A percentile compares a stretch with the other conserved stretches of the same genome.
Evolutionary conservation across 2,329 filamentous ascomycete genomes (phyloP).

Genomic region (Nemania serpens): DNA sequence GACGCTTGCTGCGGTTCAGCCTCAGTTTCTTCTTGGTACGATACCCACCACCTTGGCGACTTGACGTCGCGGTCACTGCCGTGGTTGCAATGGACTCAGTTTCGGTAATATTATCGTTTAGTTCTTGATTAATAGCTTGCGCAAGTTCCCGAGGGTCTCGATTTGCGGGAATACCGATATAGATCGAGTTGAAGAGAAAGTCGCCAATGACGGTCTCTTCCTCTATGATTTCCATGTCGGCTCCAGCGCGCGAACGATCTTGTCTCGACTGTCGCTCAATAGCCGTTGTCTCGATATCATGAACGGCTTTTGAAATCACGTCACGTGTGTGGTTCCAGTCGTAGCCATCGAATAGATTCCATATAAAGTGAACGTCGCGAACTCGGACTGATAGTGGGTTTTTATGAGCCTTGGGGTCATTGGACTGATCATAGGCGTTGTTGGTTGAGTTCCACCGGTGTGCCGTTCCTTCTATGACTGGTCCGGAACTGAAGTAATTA

Average conservation of each 20-base stretch:
- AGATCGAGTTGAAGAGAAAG: slow-evolving; percentile 97
- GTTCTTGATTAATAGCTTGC: slow-evolving; percentile 81
- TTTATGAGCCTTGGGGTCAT: slow-evolving; percentile 62
- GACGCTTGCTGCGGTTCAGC: slow-evolving; percentile 81
- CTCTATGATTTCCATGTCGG: slow-evolving; percentile 72
- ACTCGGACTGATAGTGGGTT: slow-evolving; percentile 79
- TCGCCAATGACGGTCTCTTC: slow-evolving; percentile 89
- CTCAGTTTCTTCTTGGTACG: slow-evolving; percentile 65
- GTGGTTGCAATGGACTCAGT: slow-evolving; percentile 87
- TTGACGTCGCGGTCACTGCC: slow-evolving; percentile 64
- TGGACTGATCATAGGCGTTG: slow-evolving; percentile 73
- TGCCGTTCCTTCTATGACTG: slow-evolving; percentile 66
- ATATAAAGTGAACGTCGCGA: slow-evolving; percentile 89
- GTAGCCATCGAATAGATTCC: slow-evolving; percentile 97
- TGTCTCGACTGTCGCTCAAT: slow-evolving; percentile 70
- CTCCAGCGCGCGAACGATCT: slow-evolving; percentile 59
- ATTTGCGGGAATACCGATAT: slow-evolving; percentile 89
- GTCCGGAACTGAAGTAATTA: slow-evolving; percentile 72
- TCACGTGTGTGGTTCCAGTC: slow-evolving; percentile 92
- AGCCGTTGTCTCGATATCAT: slow-evolving; percentile 82
- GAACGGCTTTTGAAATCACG: slow-evolving; percentile 83
- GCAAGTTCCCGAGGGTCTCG: slow-evolving; percentile 82
- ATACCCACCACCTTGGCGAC: slow-evolving; percentile 50
- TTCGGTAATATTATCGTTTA: slow-evolving; percentile 85
- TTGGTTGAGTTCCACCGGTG: slow-evolving; percentile 80